These are phyloP conservation scores for Chenopodium berlandieri DNA, from an alignment of 148 eudicot species.

Conservation along the genomic window DNA sequence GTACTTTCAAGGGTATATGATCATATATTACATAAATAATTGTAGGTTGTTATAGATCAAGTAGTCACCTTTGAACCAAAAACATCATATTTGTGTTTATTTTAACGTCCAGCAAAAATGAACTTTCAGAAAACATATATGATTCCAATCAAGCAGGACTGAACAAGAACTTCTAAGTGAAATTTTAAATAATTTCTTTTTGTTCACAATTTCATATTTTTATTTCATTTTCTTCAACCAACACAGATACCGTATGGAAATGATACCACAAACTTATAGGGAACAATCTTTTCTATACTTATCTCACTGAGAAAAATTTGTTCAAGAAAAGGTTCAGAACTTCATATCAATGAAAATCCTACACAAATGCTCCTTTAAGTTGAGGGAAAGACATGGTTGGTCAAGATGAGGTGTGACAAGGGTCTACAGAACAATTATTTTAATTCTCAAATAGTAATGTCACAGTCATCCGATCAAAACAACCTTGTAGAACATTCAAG, in stretches of 20 bases:
- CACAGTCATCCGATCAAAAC: not conserved
- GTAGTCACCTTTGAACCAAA: not conserved
- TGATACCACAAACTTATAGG: not conserved
- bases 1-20: not conserved
- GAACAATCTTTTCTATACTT: not conserved
- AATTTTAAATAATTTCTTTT: too few species aligned
- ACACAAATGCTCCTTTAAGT: not conserved
- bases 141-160: not conserved
- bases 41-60: not conserved
- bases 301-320: not conserved
- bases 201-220: too few species aligned
- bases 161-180: not conserved
- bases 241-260: not conserved
- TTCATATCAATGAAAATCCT: not conserved
- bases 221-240: not conserved
- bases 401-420: not conserved
- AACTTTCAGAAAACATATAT: slow-evolving; percentile 3
- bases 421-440: not conserved
- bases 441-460: not conserved
- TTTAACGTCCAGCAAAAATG: not conserved
- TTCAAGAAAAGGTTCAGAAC: not conserved
- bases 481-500: not conserved
- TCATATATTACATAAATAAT: not conserved
- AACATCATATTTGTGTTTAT: not conserved
- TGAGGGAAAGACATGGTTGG: not conserved